Evolutionary conservation across 371 early-diverging fungal species (phyloP).

Genomic region (Batrachochytrium dendrobatidis): DNA sequence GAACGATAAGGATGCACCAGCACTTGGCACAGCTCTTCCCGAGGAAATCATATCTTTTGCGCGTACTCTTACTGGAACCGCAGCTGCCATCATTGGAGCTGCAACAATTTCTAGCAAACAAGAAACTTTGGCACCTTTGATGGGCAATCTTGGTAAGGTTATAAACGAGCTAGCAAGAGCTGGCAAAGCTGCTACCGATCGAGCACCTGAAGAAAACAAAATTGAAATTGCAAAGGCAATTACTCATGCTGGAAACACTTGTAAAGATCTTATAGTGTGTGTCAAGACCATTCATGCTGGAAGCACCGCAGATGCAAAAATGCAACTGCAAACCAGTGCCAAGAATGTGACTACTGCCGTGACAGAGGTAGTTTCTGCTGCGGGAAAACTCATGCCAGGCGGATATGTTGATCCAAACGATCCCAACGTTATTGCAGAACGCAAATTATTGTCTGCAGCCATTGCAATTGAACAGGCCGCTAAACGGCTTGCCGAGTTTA

Average conservation of each 20-base stretch:
- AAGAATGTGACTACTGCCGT: constrained; percentile 30
- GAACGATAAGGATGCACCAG: constrained; percentile 22
- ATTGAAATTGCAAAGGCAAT: constrained; percentile 24
- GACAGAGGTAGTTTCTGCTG: constrained; percentile 24
- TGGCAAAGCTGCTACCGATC: constrained; percentile 35
- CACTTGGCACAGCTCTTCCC: constrained; percentile 45
- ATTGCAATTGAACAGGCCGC: constrained; percentile 42
- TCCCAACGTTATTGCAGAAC: constrained; percentile 47
- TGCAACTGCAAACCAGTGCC: constrained; percentile 23
- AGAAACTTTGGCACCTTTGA: neutral
- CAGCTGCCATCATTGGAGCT: constrained; percentile 31
- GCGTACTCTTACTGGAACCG: constrained; percentile 28
- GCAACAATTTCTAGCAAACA: constrained; percentile 29
- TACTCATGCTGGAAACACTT: constrained; percentile 3
- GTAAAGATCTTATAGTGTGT: constrained; percentile 9
- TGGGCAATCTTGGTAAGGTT: neutral
- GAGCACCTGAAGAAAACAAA: constrained; percentile 37
- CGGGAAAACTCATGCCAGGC: constrained; percentile 27
- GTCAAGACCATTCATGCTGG: constrained; percentile 21
- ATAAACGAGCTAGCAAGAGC: constrained; percentile 29
- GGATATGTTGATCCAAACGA: constrained; percentile 47
- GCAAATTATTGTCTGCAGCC: constrained; percentile 44
- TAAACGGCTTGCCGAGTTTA: constrained; percentile 32
- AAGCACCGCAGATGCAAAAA: constrained; percentile 17
- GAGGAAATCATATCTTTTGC: constrained; percentile 42